phyloP scores from a whole-genome alignment of 2,329 filamentous ascomycete genomes.

The Cladophialophora bantiana region DNA sequence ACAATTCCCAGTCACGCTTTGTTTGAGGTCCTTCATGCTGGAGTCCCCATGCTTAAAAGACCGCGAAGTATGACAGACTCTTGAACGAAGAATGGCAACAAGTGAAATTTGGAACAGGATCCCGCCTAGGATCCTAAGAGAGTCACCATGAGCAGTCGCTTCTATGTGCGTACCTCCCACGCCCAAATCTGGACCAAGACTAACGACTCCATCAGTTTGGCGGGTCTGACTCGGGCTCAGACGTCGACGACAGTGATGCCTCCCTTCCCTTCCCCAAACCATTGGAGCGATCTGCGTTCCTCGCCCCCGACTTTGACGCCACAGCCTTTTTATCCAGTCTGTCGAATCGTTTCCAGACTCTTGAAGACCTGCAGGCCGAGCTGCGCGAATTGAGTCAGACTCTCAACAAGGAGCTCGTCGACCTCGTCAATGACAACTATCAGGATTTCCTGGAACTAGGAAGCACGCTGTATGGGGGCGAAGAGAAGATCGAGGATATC shows the following conservation, averaged over 20 bases:
- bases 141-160: slow-evolving; percentile 34
- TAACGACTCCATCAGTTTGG: slow-evolving; percentile 30
- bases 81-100: slow-evolving; percentile 5
- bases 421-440: slow-evolving; percentile 95
- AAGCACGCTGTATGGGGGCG: slow-evolving; percentile 80
- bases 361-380: slow-evolving; percentile 89
- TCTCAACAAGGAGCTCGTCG: slow-evolving; percentile 84
- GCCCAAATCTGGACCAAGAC: background rate
- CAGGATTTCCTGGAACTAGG: slow-evolving; percentile 87
- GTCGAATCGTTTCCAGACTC: slow-evolving; percentile 88
- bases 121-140: background rate
- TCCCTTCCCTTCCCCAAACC: slow-evolving; percentile 88
- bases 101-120: background rate
- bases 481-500: slow-evolving; percentile 90
- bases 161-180: slow-evolving; percentile 24
- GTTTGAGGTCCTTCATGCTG: background rate
- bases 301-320: slow-evolving; percentile 77
- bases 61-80: background rate
- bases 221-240: slow-evolving; percentile 50
- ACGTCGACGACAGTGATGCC: slow-evolving; percentile 65
- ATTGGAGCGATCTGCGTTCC: slow-evolving; percentile 82
- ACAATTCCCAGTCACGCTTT: background rate
- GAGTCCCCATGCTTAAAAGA: background rate
- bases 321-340: slow-evolving; percentile 82
- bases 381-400: slow-evolving; percentile 79